Conservation (phyloP, 2,329 filamentous ascomycete species). For the Ascochyta rabiei region DNA sequence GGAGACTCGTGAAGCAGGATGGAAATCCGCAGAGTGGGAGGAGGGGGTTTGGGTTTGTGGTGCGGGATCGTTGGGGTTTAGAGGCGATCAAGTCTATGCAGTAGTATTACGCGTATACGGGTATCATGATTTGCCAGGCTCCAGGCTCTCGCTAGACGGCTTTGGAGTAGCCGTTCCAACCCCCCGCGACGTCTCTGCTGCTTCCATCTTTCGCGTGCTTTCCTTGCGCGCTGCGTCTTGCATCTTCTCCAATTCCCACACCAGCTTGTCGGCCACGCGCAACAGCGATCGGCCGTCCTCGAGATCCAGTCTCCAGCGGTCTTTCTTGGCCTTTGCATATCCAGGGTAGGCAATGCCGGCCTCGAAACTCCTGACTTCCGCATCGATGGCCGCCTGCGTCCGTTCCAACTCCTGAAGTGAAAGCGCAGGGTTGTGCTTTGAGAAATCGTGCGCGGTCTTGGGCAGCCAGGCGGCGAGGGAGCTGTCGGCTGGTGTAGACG, state of each 20-base stretch:
- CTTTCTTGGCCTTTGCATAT: slow-evolving; percentile 16
- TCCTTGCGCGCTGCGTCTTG: background rate
- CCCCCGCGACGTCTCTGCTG: background rate
- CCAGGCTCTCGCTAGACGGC: slow-evolving; percentile 1
- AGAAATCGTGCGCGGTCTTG: slow-evolving; percentile 4
- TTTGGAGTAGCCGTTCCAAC: background rate
- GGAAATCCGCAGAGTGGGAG: no score
- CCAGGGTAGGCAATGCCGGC: slow-evolving; percentile 7
- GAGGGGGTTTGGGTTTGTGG: no score
- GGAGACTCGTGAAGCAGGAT: no score
- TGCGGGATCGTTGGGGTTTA: no score
- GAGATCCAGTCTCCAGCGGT: slow-evolving; percentile 26
- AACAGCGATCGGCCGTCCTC: slow-evolving; percentile 32
- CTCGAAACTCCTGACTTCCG: slow-evolving; percentile 31
- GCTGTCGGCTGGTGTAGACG: background rate
- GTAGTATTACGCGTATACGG: background rate
- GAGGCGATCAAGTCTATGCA: background rate
- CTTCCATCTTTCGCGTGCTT: background rate
- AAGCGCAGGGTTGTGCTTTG: slow-evolving; percentile 21
- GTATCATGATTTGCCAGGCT: slow-evolving; percentile 14
- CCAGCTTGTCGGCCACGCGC: slow-evolving; percentile 23
- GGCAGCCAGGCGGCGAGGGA: slow-evolving; percentile 22
- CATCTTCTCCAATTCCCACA: slow-evolving; percentile 24
- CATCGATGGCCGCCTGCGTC: slow-evolving; percentile 19
- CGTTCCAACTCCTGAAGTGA: slow-evolving; percentile 29